These are phyloP conservation scores for Dipodascopsis uninucleata DNA, from an alignment of 805 yeast species.

Conservation along the genomic window DNA sequence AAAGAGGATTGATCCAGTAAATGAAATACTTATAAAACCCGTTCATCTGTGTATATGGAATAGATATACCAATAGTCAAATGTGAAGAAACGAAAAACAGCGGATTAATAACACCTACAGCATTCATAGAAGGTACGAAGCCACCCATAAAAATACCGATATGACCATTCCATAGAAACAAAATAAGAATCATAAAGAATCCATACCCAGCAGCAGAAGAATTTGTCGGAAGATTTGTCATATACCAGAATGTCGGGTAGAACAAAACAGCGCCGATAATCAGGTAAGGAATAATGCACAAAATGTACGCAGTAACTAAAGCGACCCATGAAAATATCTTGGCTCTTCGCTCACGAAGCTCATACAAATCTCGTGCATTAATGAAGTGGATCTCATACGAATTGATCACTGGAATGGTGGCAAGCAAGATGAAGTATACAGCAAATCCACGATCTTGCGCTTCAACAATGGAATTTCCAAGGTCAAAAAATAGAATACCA, in stretches of 20 bases:
- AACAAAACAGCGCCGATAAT: conserved; percentile 55
- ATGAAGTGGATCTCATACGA: conserved; percentile 44
- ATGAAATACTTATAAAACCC: conserved; percentile 70
- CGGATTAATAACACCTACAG: conserved; percentile 52
- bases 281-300: conserved; percentile 7
- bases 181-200: conserved; percentile 41
- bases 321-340: conserved; percentile 59
- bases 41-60: conserved; percentile 49
- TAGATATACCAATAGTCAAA: conserved; percentile 76
- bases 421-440: conserved; percentile 34
- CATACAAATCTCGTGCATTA: conserved; percentile 58
- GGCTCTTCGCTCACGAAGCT: conserved; percentile 69
- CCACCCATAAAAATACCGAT: conserved; percentile 43
- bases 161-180: conserved; percentile 28
- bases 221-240: conserved; percentile 61
- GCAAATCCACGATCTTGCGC: conserved; percentile 53
- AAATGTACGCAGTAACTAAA: conserved; percentile 1
- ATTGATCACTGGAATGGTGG: conserved; percentile 5
- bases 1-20: conserved; percentile 68
- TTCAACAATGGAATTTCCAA: conserved; percentile 60
- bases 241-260: conserved; percentile 61
- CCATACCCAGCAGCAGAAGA: conserved; percentile 42
- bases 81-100: conserved; percentile 58
- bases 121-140: conserved; percentile 39
- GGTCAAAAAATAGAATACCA: conserved; percentile 49